Base-by-base conservation (phyloP, 805 yeast species). In the Cyberlindnera lachancei region DNA sequence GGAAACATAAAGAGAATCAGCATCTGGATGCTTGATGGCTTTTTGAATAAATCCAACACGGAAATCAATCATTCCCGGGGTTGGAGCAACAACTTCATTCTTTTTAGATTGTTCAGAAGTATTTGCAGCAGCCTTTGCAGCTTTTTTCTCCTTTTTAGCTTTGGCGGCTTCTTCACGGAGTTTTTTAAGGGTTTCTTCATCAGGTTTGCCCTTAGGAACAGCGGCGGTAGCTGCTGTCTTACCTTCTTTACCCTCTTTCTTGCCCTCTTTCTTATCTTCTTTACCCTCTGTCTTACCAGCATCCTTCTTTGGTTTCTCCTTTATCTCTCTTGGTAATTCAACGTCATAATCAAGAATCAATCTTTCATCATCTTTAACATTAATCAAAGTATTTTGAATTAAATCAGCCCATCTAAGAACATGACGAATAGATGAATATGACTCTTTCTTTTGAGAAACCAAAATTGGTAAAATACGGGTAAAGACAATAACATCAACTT, bases 41-140 rank as follows among this genome's bases (percentile, higher is more conserved):
- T 94, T 92, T 66, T 90, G 87, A 53, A 92, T 92, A 70, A 79
- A 86, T 33, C 99, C 99, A 41, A 92, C 96, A 56, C 94, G 77
- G 63, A 92, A 76, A 56, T 88, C 96, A 55, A 92, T 76, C 70
- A 79, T 66, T 14, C 94, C 73, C 36, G 97, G 96, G 48, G 66
- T 68, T 47, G 90, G 79, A 34, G 83, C 80, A 21, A 68, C 79
- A 37, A 66, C 73, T 27, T 53, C 63, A 15, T 75, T 75, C 29
- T 80, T 79, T 59, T 73, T 73, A 50, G 62, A 63, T 12, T 67
- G 68, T 28, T 68, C 68, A 24, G 47, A 52, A 7, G 50, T 56
- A 18, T 50, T 52, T 18, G 46, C 49, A 48, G 74, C 76, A 21
- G 73, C 79, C 45, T 68, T 66, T 48, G 74, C 76, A 21, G 73